These are phyloP conservation scores for Plasmodium gaboni DNA, from an alignment of 169 alveolate genomes.

Conservation along the genomic window DNA sequence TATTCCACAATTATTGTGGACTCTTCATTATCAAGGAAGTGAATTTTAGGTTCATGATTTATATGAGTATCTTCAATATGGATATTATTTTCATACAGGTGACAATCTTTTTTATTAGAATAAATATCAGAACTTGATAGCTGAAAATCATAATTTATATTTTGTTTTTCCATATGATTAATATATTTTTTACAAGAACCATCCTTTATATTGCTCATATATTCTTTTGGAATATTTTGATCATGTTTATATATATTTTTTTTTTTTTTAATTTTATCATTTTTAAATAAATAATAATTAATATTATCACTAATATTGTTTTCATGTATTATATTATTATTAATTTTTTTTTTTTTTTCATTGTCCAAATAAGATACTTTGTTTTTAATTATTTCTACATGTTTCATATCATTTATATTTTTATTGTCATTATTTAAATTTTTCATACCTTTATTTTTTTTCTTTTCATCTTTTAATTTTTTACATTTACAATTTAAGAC, in stretches of 20 bases:
- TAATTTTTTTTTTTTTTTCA: not conserved
- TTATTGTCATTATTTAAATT: not conserved
- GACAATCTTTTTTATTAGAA: not conserved
- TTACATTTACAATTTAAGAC: constrained; percentile 32
- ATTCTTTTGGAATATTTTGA: no score
- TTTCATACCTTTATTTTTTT: not conserved
- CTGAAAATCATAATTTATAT: no score
- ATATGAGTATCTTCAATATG: not conserved
- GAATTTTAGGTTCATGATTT: constrained; percentile 56
- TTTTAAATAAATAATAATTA: no score
- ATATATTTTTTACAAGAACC: no score
- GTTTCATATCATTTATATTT: not conserved
- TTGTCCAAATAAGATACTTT: not conserved
- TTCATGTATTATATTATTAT: not conserved
- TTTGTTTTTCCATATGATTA: no score
- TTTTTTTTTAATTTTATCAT: no score
- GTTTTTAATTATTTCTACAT: not conserved
- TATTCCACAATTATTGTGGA: constrained; percentile 64
- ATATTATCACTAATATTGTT: not conserved
- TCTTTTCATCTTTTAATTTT: not conserved
- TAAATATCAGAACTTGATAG: no score
- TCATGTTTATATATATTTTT: no score
- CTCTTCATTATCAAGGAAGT: constrained; percentile 48
- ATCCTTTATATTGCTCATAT: no score
- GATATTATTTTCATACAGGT: not conserved